Conservation (phyloP, 73 alveolate species). For the Durusdinium trenchii region DNA sequence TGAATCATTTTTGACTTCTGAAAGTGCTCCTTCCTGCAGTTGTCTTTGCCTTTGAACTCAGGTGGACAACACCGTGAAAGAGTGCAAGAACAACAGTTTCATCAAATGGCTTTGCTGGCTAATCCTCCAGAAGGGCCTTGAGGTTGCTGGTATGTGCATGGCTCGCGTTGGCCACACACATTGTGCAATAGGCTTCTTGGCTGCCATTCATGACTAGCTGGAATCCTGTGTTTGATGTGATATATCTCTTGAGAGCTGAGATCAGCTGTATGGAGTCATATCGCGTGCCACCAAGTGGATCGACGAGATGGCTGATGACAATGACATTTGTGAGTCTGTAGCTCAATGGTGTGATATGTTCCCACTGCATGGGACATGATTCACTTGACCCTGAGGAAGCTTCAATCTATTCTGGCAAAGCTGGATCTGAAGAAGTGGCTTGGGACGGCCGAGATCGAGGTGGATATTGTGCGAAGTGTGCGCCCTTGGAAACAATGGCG, state of each 20-base stretch:
- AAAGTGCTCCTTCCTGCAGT: no score
- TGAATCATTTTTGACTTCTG: no score
- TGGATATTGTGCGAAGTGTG: background rate
- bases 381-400: conserved; percentile 2
- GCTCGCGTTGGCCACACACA: conserved; percentile 36
- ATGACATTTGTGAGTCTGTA: background rate
- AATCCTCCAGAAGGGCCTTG: background rate
- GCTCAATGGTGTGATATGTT: no score
- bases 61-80: conserved; percentile 34
- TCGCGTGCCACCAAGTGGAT: background rate
- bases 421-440: background rate
- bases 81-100: conserved; percentile 8
- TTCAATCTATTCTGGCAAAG: background rate
- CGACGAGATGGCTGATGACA: background rate
- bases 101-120: background rate
- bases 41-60: no score
- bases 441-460: background rate
- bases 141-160: background rate
- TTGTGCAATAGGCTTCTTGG: background rate
- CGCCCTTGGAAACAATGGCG: background rate
- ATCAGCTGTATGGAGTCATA: conserved; percentile 18
- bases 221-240: background rate
- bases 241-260: no score
- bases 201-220: background rate
- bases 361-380: no score